Base-by-base conservation (phyloP, 108 stramenopile genomes). In the Chaetoceros muelleri region DNA sequence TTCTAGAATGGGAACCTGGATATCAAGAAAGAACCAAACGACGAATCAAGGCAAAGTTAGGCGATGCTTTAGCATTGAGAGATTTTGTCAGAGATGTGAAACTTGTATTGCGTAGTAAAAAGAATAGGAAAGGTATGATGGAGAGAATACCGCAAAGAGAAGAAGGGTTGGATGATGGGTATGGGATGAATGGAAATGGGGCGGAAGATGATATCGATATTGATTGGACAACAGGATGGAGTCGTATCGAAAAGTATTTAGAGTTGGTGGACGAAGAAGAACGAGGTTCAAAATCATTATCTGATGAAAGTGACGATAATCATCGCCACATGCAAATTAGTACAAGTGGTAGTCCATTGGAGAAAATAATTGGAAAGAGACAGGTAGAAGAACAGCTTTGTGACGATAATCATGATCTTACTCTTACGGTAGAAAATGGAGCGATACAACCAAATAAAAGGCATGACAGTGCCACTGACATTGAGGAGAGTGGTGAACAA, bases 81-180 rank as follows among this genome's bases (percentile, higher is more conserved):
- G 61, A 61, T 26, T 61, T 61, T 27, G 21, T 61, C 28, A 17
- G 28, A 17, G 61, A 61, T 44, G 25, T 61, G 50, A 61, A 53
- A 26, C 16, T 51, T 10, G 49, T 51, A 5, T 10, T 51, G 49
- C 24, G 49, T 10, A 40, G 34, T 13, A 40, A 40, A 40, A 40
- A 40, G 34, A 13, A 13, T 10, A n/a, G n/a, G n/a, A 40, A 40
- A 40, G 13, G 34, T 10, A 5, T 10, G 5, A 5, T 5, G 13
- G 34, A 40, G 5, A 40, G 13, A 40, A 40, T 40, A 10, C 34
- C 34, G 5, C 34, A 40, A 40, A 40, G 8, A 10, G 34, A 40
- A 40, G 34, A 40, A 40, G 34, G 34, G 13, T 5, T 40, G 5
- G 13, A 5, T 10, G 34, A 40, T 10, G 8, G 13, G 5, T 5